Base-by-base conservation (phyloP, 2,329 filamentous ascomycete species). In the Neonectria hederae region DNA sequence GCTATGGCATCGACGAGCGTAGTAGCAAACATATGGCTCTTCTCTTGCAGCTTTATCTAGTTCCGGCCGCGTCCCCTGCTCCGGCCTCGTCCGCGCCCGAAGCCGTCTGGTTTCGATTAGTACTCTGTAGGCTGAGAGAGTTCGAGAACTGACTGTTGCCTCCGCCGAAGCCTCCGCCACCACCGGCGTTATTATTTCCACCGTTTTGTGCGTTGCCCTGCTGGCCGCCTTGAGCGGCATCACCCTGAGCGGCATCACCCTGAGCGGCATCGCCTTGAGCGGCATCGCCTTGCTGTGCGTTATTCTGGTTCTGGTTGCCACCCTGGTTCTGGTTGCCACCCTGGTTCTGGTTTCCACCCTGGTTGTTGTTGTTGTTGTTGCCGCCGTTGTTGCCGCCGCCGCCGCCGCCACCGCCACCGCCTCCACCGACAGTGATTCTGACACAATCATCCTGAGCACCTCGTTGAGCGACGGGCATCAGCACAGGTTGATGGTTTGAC, bases 391-490 rank as follows among this genome's bases (percentile, higher is more conserved):
- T 56, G 2, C 54, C 55, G 1, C 66, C 67, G 49, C 71, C 67
- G n/a, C 63, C 62, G 6, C 63, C 60, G 17, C 64, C 70, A 3
- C 66, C 72, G n/a, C 63, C 62, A 5, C 63, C 60, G 14, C 64
- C 70, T 4, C 66, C 72, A n/a, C 72, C 76, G n/a, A 88, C 86
- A 48, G 82, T 86, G 73, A 90, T 87, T 72, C 86, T 86, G 54
- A 83, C 79, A 75, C 88, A 90, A 74, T 90, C 88, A 71, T 91
- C 89, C 75, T 90, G 88, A 49, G 86, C 82, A 77, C 89, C 89
- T 76, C 89, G 86, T 79, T 90, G 88, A 59, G 89, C 88, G 57
- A 90, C 84, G 55, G 88, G 87, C 87, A 90, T 90, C 59, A 89
- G 74, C 10, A 89, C 86, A 61, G 87, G 87, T 79, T 90, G 87